Evolutionary conservation across 1,284 basidiomycete species (phyloP), one percentile per base, ranked within the genome.

Genomic region (Coniophora puteana): DNA sequence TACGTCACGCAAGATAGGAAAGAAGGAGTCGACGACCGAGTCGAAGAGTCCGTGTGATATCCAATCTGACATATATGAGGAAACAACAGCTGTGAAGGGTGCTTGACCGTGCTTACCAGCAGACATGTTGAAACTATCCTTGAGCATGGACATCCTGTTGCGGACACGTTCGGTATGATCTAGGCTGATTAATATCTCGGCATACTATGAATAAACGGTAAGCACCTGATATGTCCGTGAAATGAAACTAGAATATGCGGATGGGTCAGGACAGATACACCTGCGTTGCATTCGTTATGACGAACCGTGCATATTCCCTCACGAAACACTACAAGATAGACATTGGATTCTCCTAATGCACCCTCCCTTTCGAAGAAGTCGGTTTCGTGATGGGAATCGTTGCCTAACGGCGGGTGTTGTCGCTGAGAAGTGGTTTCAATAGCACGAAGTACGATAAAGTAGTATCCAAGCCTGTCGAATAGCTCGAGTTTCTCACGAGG

Each of bases 11-110:
- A 95, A 70, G 42, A 93, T 73, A 2, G 94, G 93, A 62, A 93
- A 92, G 66, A 96, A 96, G 1, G 91, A 83, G 59, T 98, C 94
- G 23, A 97, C 92, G 38, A 97, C 83, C 1, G 93, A 95, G 58
- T 97, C 94, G 56, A 97, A 72, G 39, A 97, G 74, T 13, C 87
- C 90, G 61, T 98, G 93, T 0, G 92, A 91, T 50, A 98, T 92
- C 93, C 93, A 97, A 59, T 95, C 92, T 89, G 57, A 4, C 34
- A 17, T 20, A 8, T 10, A 36, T 32, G 18, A 30, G 36, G 18
- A 18, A 4, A 40, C 3, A 27, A 3, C 14, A 41, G 27, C 22
- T 6, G 24, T 12, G 21, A 18, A 11, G 20, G 14, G 3, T 53
- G 27, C 16, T n/a, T 20, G 17, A 26, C 4, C 25, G 26, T 14